A percentile compares a stretch with the other conserved stretches of the same genome.
phyloP scores from a whole-genome alignment of 192 early-diverging fungal genomes.

The Dispira parvispora region DNA sequence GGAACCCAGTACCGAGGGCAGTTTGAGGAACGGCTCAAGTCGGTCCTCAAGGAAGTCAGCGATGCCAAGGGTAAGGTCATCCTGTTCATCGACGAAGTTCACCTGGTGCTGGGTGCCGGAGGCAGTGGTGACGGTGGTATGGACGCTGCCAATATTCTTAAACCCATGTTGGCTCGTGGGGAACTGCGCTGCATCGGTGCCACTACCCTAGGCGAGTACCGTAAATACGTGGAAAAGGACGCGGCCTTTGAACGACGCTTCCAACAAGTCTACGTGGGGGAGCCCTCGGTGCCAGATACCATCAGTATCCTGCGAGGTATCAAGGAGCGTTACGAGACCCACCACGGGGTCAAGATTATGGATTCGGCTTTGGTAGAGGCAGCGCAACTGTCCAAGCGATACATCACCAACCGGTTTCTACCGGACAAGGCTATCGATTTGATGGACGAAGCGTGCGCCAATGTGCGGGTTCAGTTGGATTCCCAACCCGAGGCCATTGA shows the following conservation, averaged over 20 bases:
- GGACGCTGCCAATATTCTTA: conserved; percentile 94
- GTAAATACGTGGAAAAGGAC: conserved; percentile 79
- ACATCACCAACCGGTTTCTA: conserved; percentile 60
- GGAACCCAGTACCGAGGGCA: conserved; percentile 96
- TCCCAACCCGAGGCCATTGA: conserved; percentile 95
- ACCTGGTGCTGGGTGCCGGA: conserved; percentile 86
- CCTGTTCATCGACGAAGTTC: conserved; percentile 97
- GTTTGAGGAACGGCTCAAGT: conserved; percentile 95
- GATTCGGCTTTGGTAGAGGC: conserved; percentile 61
- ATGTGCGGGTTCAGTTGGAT: conserved; percentile 89
- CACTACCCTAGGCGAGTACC: conserved; percentile 90
- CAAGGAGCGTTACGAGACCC: conserved; percentile 57
- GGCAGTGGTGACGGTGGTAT: conserved; percentile 67
- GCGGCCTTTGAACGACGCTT: conserved; percentile 68
- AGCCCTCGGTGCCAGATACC: conserved; percentile 57
- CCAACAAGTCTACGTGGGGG: conserved; percentile 54
- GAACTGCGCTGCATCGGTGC: conserved; percentile 92
- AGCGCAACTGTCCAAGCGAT: conserved; percentile 53
- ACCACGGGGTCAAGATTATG: conserved; percentile 54
- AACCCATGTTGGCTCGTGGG: conserved; percentile 96
- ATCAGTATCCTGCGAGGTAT: conserved; percentile 68
- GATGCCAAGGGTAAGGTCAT: conserved; percentile 79
- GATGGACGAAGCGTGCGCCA: conserved; percentile 93
- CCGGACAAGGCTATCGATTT: conserved; percentile 73
- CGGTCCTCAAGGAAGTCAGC: conserved; percentile 87